phyloP scores from a whole-genome alignment of 2,329 filamentous ascomycete genomes.

The Pleomassaria siparia region DNA sequence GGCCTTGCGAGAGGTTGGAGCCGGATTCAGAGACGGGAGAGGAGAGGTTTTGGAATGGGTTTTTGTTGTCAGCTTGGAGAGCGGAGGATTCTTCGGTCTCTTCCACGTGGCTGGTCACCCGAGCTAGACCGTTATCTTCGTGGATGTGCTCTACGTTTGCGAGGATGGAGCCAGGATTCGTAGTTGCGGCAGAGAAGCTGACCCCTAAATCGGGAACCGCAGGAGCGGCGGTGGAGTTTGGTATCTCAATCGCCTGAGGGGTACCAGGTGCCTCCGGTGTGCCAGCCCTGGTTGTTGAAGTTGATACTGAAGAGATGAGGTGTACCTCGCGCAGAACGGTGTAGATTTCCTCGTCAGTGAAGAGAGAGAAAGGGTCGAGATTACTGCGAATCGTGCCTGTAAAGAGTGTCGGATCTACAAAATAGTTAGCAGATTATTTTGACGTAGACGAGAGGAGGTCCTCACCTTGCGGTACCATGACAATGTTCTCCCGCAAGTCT shows the following conservation, averaged over 20 bases:
- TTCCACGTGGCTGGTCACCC: constrained; percentile 30
- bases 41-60: constrained; percentile 84
- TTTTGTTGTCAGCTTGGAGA: constrained; percentile 75
- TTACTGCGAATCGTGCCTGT: constrained; percentile 90
- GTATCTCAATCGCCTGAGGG: constrained; percentile 31
- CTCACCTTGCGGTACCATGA: constrained; percentile 82
- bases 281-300: constrained; percentile 29
- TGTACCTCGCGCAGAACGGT: constrained; percentile 84
- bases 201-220: constrained; percentile 28
- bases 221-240: constrained; percentile 32
- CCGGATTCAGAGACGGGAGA: constrained; percentile 87
- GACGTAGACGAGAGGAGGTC: background rate
- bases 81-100: constrained; percentile 29
- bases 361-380: constrained; percentile 85
- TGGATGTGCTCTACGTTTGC: constrained; percentile 31
- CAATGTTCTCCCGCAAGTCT: constrained; percentile 89
- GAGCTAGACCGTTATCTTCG: constrained; percentile 34
- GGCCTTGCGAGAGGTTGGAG: constrained; percentile 91
- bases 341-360: constrained; percentile 90
- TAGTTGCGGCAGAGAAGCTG: constrained; percentile 33
- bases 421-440: constrained; percentile 15
- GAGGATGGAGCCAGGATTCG: constrained; percentile 36
- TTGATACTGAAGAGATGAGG: constrained; percentile 62
- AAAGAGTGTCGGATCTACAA: constrained; percentile 81
- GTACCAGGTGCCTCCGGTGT: constrained; percentile 24